phyloP scores from a whole-genome alignment of 495 filamentous ascomycete genomes.

The Penicillium subrubescens region DNA sequence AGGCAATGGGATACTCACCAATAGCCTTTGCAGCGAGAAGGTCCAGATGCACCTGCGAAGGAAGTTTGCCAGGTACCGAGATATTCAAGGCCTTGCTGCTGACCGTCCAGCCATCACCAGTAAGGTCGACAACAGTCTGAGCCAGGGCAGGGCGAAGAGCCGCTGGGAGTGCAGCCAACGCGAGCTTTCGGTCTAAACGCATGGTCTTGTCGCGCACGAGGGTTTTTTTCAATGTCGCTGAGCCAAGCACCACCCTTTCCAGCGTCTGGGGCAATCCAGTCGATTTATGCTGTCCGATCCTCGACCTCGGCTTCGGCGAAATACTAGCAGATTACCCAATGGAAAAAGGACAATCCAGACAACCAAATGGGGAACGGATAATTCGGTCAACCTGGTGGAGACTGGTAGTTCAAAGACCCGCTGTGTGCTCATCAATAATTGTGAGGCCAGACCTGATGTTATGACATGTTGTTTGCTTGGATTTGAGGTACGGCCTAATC shows the following conservation, averaged over 20 bases:
- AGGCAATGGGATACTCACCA: constrained; percentile 23
- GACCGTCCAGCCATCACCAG: constrained; percentile 57
- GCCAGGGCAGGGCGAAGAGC: constrained; percentile 17
- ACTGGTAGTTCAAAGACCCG: neutral
- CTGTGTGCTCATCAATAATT: constrained; percentile 1
- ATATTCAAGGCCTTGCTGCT: constrained; percentile 53
- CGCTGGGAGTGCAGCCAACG: constrained; percentile 19
- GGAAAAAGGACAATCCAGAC: neutral
- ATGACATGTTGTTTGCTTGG: constrained; percentile 7
- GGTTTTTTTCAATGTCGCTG: neutral
- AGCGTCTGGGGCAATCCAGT: neutral
- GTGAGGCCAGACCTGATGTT: neutral
- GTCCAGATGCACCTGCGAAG: constrained; percentile 66
- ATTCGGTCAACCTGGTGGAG: neutral
- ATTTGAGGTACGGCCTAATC: neutral
- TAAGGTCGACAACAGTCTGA: constrained; percentile 54
- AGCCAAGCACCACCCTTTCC: neutral
- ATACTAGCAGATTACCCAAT: constrained; percentile 6
- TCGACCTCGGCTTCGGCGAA: neutral
- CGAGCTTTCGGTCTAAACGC: constrained; percentile 20
- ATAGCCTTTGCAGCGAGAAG: constrained; percentile 55
- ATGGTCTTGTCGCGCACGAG: constrained; percentile 1
- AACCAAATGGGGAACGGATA: neutral
- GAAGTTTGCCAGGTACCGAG: constrained; percentile 59
- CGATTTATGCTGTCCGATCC: constrained; percentile 5